These are phyloP conservation scores for Rhizopus stolonifer DNA, from an alignment of 371 early-diverging fungal genomes.

Conservation along the genomic window DNA sequence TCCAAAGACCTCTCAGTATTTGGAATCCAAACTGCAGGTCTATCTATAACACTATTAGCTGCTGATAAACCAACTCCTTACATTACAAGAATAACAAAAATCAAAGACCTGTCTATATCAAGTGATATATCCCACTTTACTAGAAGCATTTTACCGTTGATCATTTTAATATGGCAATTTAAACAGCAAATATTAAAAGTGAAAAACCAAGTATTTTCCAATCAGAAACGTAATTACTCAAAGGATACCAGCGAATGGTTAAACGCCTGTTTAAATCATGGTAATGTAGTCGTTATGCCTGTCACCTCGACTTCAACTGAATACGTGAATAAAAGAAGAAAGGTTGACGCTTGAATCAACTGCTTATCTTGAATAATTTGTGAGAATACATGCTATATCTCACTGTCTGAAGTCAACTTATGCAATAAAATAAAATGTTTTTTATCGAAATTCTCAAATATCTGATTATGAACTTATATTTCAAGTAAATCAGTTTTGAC, in stretches of 20 bases:
- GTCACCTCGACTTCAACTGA: constrained; percentile 5
- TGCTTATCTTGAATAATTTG: neutral
- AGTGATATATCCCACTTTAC: constrained; percentile 9
- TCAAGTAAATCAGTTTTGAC: constrained; percentile 1
- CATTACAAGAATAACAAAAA: constrained; percentile 13
- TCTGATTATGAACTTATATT: constrained; percentile 1
- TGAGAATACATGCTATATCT: neutral
- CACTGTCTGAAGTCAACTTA: too few relatives aligned
- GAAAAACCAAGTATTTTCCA: constrained; percentile 1
- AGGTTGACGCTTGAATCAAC: neutral
- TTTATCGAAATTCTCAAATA: too few relatives aligned
- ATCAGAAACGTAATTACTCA: constrained; percentile 1
- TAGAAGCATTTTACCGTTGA: constrained; percentile 11
- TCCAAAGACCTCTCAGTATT: constrained; percentile 7
- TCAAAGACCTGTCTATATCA: constrained; percentile 6
- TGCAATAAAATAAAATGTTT: too few relatives aligned
- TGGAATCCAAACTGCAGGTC: constrained; percentile 9
- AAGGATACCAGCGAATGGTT: constrained; percentile 8
- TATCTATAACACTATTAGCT: constrained; percentile 10
- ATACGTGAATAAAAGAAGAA: constrained; percentile 6
- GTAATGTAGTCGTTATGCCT: constrained; percentile 2
- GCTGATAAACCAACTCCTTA: constrained; percentile 10
- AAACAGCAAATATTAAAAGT: constrained; percentile 14
- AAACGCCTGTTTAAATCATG: constrained; percentile 3
- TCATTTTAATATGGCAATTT: constrained; percentile 11